Base-by-base conservation (phyloP, 2,329 filamentous ascomycete genomes). In the Gaeumannomyces sp. region DNA sequence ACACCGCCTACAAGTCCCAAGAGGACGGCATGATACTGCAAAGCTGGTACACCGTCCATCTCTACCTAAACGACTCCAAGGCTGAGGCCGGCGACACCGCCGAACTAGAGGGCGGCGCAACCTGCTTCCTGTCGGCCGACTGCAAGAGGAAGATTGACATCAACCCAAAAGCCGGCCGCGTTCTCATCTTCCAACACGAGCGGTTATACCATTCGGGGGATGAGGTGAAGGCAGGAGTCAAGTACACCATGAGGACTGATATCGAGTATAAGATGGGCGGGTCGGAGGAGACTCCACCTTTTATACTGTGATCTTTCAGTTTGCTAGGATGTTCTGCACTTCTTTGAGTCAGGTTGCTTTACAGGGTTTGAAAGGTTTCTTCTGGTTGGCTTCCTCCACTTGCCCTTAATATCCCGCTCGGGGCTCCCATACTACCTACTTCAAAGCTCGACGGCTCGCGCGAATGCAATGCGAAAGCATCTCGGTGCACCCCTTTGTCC, bases 171-270 rank as follows among this genome's bases (percentile, higher is more conserved):
- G 78, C 79, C 0, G 85, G 85, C 1, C 77, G 84, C n/a, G 82
- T 87, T 2, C 73, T 88, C 50, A 81, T 88, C 61, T 88, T 88
- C 68, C 85, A 88, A 72, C 85, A 88, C 67, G 68, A 70, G 1
- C 68, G 76, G 2, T 72, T 87, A 11, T 73, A 77, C 25, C 85
- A 88, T 69, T 80, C 81, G 45, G 85, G 85, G 0, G 83, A 83
- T 64, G 75, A 78, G 28, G 85, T 88, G 0, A 68, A 73, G 11
- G 70, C 72, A 19, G 85, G 85, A 0, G 74, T 74, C 4, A 88
- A 88, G 76, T 86, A 83, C 69, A 85, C 82, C 6, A 78, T 86
- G 74, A 76, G 84, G 66, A 83, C 79, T 19, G 84, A 86, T 69
- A 77, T 87, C 61, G 73, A 86, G 73, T 85, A 84, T 67, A 71